phyloP scores from a whole-genome alignment of 164 flowering plant genomes.

The Pachysandra terminalis region DNA sequence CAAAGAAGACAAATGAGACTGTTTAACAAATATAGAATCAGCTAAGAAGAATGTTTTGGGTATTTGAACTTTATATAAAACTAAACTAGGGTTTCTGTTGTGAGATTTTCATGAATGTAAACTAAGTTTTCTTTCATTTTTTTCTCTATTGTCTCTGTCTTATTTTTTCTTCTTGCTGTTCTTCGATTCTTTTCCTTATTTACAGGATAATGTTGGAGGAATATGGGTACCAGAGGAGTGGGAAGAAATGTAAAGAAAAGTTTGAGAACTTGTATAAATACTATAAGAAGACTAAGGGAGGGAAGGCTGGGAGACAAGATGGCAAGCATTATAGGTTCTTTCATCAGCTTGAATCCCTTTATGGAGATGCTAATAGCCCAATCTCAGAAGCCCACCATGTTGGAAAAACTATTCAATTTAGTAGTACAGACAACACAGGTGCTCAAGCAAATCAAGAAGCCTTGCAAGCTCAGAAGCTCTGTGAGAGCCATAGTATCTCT shows the following conservation, averaged over 20 bases:
- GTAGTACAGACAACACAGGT: conserved; percentile 10
- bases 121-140: background rate
- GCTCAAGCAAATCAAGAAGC: conserved; percentile 21
- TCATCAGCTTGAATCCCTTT: conserved; percentile 91
- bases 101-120: background rate
- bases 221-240: conserved; percentile 90
- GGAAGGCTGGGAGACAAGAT: conserved; percentile 97
- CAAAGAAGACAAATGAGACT: background rate
- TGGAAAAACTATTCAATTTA: conserved; percentile 19
- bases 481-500: conserved; percentile 65
- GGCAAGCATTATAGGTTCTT: conserved; percentile 94
- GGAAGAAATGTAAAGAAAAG: conserved; percentile 97
- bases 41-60: conserved; percentile 5
- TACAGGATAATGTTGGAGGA: conserved; percentile 88
- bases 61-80: background rate
- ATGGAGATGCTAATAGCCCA: conserved; percentile 51
- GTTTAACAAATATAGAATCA: no score
- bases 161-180: background rate
- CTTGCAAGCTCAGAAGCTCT: conserved; percentile 27
- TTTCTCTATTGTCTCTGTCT: background rate
- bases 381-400: conserved; percentile 26
- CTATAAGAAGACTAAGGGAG: conserved; percentile 96
- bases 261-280: conserved; percentile 96
- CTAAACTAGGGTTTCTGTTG: no score
- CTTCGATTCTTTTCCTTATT: no score